Conservation (phyloP, 106 monocot species). For the Amphibolis antarctica region DNA sequence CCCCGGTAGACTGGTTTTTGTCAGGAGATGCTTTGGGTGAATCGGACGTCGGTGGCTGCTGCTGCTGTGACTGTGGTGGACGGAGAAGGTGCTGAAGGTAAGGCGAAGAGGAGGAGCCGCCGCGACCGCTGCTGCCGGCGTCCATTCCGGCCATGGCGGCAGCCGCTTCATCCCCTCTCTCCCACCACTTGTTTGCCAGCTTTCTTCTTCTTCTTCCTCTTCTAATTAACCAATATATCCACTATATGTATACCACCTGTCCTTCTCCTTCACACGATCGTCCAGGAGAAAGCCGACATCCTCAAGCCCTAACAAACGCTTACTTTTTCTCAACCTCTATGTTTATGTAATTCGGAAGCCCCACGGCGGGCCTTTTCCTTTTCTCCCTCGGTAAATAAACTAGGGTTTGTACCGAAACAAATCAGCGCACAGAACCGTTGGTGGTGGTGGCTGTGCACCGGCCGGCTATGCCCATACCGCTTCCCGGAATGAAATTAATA, state of each 20-base stretch:
- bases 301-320: too few species aligned
- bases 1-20: constrained; percentile 7
- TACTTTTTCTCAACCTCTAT: too few species aligned
- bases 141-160: constrained; percentile 22
- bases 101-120: constrained; percentile 5
- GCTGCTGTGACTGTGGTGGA: constrained; percentile 12
- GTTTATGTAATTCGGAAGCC: too few species aligned
- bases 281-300: too few species aligned
- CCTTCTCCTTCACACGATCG: neutral
- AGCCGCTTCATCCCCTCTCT: constrained; percentile 32
- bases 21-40: constrained; percentile 16
- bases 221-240: too few species aligned
- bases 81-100: constrained; percentile 41
- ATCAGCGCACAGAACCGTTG: too few species aligned
- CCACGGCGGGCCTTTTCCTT: too few species aligned
- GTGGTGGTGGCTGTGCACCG: too few species aligned
- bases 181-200: constrained; percentile 69
- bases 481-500: too few species aligned
- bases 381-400: too few species aligned
- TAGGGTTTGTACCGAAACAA: too few species aligned
- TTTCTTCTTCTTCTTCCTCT: neutral
- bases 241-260: neutral
- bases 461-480: too few species aligned
- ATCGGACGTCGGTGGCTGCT: neutral
- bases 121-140: neutral